Evolutionary conservation across 305 asterid species (phyloP).

Genomic region (Fraxinus paxiana): DNA sequence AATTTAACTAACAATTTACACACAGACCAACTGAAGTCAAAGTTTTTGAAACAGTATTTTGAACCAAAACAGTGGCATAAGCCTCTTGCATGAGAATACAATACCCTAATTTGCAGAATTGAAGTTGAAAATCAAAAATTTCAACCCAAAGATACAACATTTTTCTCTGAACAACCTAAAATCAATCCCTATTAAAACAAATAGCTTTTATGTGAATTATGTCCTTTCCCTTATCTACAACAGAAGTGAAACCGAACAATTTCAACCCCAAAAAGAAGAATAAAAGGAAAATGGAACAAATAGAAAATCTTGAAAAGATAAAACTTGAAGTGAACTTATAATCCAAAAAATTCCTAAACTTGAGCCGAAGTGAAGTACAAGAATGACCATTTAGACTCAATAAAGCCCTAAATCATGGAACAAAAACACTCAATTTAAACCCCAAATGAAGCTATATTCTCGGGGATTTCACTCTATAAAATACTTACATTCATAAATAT

Average conservation of each 20-base stretch:
- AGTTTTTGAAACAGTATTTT: slow-evolving; percentile 23
- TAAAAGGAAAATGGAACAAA: neutral
- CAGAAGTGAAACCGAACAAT: neutral
- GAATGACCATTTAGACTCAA: slow-evolving; percentile 19
- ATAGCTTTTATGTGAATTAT: slow-evolving; percentile 19
- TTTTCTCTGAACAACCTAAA: slow-evolving; percentile 8
- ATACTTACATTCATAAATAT: slow-evolving; percentile 16
- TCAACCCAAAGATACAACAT: slow-evolving; percentile 12
- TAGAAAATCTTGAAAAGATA: neutral
- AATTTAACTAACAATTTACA: slow-evolving; percentile 17
- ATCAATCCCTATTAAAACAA: slow-evolving; percentile 35
- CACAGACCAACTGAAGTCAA: slow-evolving; percentile 13
- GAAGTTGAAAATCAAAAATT: slow-evolving; percentile 22
- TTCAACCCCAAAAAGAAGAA: neutral
- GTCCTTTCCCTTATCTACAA: neutral
- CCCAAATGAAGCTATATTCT: slow-evolving; percentile 22
- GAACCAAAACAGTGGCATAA: slow-evolving; percentile 20
- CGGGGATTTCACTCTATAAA: slow-evolving; percentile 14
- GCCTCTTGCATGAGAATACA: slow-evolving; percentile 24
- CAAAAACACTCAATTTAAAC: slow-evolving; percentile 27
- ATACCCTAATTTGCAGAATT: slow-evolving; percentile 12
- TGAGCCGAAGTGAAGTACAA: neutral
- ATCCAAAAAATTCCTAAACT: neutral
- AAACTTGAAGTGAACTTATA: neutral
- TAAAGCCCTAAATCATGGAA: slow-evolving; percentile 38